phyloP scores from a whole-genome alignment of 305 asterid species.

The Plantago rigida region DNA sequence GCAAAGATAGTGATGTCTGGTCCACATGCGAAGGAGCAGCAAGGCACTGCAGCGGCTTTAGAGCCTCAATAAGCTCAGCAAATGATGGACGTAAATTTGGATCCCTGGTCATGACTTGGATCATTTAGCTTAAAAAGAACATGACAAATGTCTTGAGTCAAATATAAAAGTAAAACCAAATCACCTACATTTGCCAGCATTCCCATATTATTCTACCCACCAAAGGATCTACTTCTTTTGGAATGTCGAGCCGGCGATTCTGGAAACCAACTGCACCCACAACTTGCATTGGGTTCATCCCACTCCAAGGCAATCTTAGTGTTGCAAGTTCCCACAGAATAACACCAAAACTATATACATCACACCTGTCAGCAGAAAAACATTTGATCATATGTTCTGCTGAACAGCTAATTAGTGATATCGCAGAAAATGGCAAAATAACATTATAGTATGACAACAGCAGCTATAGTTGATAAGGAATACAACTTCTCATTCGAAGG shows the following conservation, averaged over 20 bases:
- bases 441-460: not conserved
- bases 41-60: conserved; percentile 88
- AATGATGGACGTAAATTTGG: conserved; percentile 96
- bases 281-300: conserved; percentile 99
- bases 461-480: conserved; percentile 12
- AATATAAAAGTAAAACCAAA: not conserved
- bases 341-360: conserved; percentile 89
- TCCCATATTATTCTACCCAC: conserved; percentile 93
- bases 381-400: too few relatives aligned
- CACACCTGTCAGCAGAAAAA: conserved; percentile 53
- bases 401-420: too few relatives aligned
- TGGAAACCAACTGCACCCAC: conserved; percentile 99
- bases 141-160: not conserved
- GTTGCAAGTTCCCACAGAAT: conserved; percentile 98
- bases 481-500: conserved; percentile 84
- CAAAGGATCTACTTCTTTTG: conserved; percentile 86
- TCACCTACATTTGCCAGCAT: conserved; percentile 86
- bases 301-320: conserved; percentile 90
- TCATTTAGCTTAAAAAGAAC: conserved; percentile 7
- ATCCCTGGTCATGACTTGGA: conserved; percentile 42
- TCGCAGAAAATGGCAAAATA: too few relatives aligned
- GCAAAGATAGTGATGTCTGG: conserved; percentile 42
- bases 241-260: conserved; percentile 86
- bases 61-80: conserved; percentile 74
- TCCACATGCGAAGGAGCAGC: conserved; percentile 51